Percentiles rank a stretch among this genome's conserved stretches.
phyloP scores from a whole-genome alignment of 1,284 basidiomycete genomes.

The Ceratobasidium sp. region DNA sequence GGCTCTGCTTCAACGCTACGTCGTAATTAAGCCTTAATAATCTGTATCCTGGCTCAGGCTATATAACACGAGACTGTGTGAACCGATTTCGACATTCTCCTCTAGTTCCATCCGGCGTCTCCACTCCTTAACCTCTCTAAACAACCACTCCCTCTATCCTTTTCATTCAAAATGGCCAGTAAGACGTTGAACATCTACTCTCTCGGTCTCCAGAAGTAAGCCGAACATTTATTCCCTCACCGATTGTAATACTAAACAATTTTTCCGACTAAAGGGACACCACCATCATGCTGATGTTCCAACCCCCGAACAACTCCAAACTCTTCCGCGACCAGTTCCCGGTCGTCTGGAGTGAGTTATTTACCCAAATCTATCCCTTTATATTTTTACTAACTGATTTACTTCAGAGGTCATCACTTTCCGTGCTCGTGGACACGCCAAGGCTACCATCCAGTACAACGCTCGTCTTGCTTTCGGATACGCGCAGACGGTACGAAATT shows the following conservation, averaged over 20 bases:
- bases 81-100: no score
- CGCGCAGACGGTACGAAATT: conserved; percentile 28
- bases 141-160: no score
- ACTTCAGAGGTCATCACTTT: conserved; percentile 30
- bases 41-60: no score
- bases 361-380: neutral
- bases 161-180: conserved; percentile 8
- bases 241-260: neutral
- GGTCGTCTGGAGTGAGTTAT: conserved; percentile 22
- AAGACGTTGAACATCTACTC: conserved; percentile 15
- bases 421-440: conserved; percentile 28
- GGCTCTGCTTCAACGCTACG: no score
- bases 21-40: no score
- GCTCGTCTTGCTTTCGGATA: conserved; percentile 32
- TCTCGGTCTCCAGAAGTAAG: conserved; percentile 10
- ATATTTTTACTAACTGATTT: neutral
- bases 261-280: neutral
- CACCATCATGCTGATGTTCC: conserved; percentile 11
- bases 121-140: no score
- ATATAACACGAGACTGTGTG: no score
- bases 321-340: conserved; percentile 17
- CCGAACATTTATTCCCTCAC: neutral
- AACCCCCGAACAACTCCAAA: neutral
- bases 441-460: conserved; percentile 9
- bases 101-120: no score